Evolutionary conservation across 208 protist species (phyloP), one percentile per base, ranked within the genome.

Genomic region (Leishmania lainsoni): DNA sequence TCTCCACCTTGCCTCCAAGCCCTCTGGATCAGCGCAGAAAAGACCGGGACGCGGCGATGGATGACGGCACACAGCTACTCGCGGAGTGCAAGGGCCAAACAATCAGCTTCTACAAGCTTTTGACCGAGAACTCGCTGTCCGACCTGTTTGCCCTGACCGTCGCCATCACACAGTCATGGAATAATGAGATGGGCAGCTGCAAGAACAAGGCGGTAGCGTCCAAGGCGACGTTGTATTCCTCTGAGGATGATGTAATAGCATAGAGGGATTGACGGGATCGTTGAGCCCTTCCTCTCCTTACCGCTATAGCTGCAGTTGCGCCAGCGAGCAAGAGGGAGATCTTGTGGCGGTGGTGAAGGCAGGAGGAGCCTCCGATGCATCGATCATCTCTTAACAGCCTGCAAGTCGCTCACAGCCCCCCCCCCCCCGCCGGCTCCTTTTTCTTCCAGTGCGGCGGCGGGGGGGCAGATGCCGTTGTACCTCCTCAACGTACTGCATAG

Each of bases 71-170:
- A 61, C 56, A 69, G 70, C 72, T 89, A 49, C 78, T 90, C 20
- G 91, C 86, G 6, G 91, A 91, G 69, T 82, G 82, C 76, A 84
- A 81, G 45, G 85, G 85, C 51, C 89, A 91, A 75, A 85, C 83
- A n/a, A 79, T 92, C 45, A 80, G 59, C 56, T 90, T 88, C 39
- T 89, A 90, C 76, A 80, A 86, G 39, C 35, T 85, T 8, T 83
- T 92, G 54, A 81, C 89, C 1, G 51, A 77, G 17, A 87, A 74
- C 61, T 78, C 85, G 39, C 42, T 85, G 0, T 59, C 82, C 5
- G 88, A 89, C 29, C 75, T 94, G 76, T 94, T 94, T 75, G 86
- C 87, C 10, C 80, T 94, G 4, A 69, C 85, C 20, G 78, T 90
- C 17, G 91, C 89, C 5, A 84, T 94, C 56, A 89, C 81, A n/a